phyloP scores from a whole-genome alignment of 768 basidiomycete genomes.

The Trametes gibbosa region DNA sequence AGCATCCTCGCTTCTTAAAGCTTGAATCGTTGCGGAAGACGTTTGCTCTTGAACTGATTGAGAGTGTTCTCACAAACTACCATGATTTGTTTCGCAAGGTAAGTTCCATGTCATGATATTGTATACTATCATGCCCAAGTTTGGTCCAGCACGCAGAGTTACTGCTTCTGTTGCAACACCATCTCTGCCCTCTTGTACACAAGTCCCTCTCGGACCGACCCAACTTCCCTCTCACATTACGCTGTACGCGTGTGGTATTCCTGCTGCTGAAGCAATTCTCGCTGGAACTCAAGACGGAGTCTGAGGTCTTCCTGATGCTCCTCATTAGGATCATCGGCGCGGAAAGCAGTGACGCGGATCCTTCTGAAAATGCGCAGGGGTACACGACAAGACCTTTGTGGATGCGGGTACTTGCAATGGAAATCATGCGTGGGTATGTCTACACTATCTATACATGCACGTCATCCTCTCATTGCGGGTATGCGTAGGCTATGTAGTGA shows the following conservation, averaged over 20 bases:
- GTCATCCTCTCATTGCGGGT: background rate
- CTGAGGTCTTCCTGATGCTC: slow-evolving; percentile 81
- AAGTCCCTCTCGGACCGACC: slow-evolving; percentile 82
- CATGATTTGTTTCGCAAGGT: slow-evolving; percentile 83
- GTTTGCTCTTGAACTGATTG: slow-evolving; percentile 94
- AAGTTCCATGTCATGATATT: slow-evolving; percentile 15
- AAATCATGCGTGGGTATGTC: slow-evolving; percentile 81
- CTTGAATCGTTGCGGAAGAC: slow-evolving; percentile 86
- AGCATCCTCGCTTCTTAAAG: slow-evolving; percentile 78
- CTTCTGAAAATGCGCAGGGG: slow-evolving; percentile 20
- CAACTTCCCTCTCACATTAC: slow-evolving; percentile 82
- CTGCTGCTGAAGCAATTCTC: slow-evolving; percentile 91
- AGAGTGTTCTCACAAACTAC: slow-evolving; percentile 94
- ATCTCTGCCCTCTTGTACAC: slow-evolving; percentile 87
- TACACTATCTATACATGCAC: background rate
- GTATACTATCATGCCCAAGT: background rate
- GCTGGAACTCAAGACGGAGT: slow-evolving; percentile 72
- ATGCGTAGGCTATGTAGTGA: slow-evolving; percentile 67
- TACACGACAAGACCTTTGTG: slow-evolving; percentile 57
- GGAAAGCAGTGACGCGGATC: slow-evolving; percentile 36
- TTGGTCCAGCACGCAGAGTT: slow-evolving; percentile 69
- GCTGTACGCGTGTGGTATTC: slow-evolving; percentile 92
- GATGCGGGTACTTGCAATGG: slow-evolving; percentile 91
- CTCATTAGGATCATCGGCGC: slow-evolving; percentile 64
- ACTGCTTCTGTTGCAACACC: slow-evolving; percentile 81